Conservation (phyloP, 495 filamentous ascomycete species). For the Talaromyces proteolyticus region DNA sequence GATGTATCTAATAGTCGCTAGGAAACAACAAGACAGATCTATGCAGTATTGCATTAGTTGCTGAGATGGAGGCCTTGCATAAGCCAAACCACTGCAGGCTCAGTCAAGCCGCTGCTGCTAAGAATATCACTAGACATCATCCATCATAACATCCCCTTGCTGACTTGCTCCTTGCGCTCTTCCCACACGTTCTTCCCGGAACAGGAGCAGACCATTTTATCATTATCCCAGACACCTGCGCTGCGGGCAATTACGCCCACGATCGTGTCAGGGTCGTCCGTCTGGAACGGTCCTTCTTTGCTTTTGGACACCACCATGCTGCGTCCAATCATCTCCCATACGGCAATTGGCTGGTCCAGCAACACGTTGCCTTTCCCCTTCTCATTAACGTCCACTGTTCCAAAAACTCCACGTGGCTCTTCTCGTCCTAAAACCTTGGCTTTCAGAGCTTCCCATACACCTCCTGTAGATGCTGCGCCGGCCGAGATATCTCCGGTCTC, state of each 20-base stretch:
- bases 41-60: no score
- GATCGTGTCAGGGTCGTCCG: constrained; percentile 73
- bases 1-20: no score
- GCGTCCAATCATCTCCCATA: constrained; percentile 94
- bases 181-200: constrained; percentile 98
- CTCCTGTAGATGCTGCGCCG: constrained; percentile 74
- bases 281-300: constrained; percentile 42
- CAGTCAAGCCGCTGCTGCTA: no score
- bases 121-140: not conserved
- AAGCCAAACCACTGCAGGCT: no score
- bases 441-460: constrained; percentile 65
- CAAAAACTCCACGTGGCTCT: constrained; percentile 60
- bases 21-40: no score
- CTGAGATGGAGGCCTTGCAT: no score
- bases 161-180: constrained; percentile 84
- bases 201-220: constrained; percentile 93
- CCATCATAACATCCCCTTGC: constrained; percentile 70
- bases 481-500: constrained; percentile 84
- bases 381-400: constrained; percentile 61
- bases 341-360: constrained; percentile 70
- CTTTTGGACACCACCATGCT: constrained; percentile 72
- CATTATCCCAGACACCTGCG: constrained; percentile 96
- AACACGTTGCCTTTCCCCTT: constrained; percentile 67
- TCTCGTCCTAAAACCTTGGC: constrained; percentile 42
- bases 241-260: constrained; percentile 92